Conservation (phyloP, 1,284 basidiomycete genomes). For the Hemileia vastatrix region DNA sequence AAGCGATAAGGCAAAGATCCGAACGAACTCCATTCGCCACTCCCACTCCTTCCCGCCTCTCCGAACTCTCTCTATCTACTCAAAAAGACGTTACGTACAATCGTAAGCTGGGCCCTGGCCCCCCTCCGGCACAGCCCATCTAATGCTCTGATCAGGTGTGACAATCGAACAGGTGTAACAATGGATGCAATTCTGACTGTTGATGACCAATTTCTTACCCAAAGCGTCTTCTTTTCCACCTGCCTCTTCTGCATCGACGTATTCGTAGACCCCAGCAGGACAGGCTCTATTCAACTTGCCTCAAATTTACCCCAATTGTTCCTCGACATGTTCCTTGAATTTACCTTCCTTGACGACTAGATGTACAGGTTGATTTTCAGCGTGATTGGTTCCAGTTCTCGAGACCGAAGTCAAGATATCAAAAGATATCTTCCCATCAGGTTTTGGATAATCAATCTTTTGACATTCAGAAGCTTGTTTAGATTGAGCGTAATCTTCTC, state of each 20-base stretch:
- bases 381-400: conserved; percentile 90
- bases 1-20: no score
- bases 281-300: conserved; percentile 79
- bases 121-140: conserved; percentile 21
- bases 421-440: conserved; percentile 83
- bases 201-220: conserved; percentile 89
- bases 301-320: no score
- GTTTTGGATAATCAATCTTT: conserved; percentile 73
- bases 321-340: conserved; percentile 58
- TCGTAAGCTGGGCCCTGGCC: conserved; percentile 18
- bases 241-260: conserved; percentile 60
- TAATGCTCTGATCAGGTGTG: conserved; percentile 18
- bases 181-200: conserved; percentile 58
- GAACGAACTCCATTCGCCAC: no score
- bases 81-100: no score
- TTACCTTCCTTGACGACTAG: conserved; percentile 53
- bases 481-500: conserved; percentile 64
- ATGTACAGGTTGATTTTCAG: conserved; percentile 90
- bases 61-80: no score
- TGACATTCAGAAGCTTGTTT: conserved; percentile 40
- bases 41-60: no score
- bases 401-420: conserved; percentile 85
- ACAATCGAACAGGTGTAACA: conserved; percentile 22
- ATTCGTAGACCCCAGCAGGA: conserved; percentile 96
- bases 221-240: conserved; percentile 50